phyloP scores from a whole-genome alignment of 2,329 filamentous ascomycete species.

The Pseudomassariella vexata region DNA sequence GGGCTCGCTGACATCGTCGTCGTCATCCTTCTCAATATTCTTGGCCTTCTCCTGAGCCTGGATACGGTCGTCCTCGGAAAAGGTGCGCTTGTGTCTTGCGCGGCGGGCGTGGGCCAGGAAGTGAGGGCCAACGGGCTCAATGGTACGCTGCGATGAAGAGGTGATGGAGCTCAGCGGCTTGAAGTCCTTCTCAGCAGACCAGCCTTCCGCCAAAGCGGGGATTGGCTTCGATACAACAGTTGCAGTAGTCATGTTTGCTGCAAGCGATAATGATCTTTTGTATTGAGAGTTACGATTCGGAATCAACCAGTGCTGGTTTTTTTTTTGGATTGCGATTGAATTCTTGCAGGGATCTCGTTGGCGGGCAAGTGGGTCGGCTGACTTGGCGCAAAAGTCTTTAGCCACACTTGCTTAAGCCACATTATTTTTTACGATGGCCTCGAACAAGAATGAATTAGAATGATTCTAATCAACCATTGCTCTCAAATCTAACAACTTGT shows the following conservation, averaged over 20 bases:
- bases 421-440: too few relatives aligned
- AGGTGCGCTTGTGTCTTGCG: slow-evolving; percentile 93
- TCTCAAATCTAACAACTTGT: too few relatives aligned
- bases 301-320: slow-evolving; percentile 11
- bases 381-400: too few relatives aligned
- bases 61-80: slow-evolving; percentile 96
- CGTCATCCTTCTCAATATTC: slow-evolving; percentile 89
- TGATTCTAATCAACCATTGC: too few relatives aligned
- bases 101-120: slow-evolving; percentile 96
- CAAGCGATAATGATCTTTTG: slow-evolving; percentile 6
- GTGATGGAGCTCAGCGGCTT: slow-evolving; percentile 75
- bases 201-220: slow-evolving; percentile 71
- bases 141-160: slow-evolving; percentile 72
- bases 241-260: slow-evolving; percentile 57
- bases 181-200: slow-evolving; percentile 88
- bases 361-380: too few relatives aligned
- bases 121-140: slow-evolving; percentile 95
- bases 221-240: slow-evolving; percentile 59
- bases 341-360: slow-evolving; percentile 4
- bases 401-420: too few relatives aligned
- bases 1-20: slow-evolving; percentile 84
- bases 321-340: too few relatives aligned
- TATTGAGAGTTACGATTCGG: slow-evolving; percentile 6
- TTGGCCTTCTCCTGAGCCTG: slow-evolving; percentile 92
- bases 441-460: too few relatives aligned